Evolutionary conservation across 2,329 filamentous ascomycete genomes (phyloP).

Genomic region (Falciphora oryzae): DNA sequence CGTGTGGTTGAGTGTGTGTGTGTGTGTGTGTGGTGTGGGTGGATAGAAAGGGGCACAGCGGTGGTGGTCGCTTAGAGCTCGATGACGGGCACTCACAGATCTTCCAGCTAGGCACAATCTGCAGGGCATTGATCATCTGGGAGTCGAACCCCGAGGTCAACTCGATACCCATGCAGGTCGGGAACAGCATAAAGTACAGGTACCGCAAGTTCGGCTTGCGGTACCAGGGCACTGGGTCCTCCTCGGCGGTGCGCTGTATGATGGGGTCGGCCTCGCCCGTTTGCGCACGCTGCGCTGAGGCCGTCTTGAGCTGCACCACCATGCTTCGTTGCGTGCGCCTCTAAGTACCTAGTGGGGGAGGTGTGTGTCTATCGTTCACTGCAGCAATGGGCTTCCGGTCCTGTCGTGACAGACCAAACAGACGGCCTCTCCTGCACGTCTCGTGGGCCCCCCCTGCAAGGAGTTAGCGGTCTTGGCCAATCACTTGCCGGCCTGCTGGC

Average conservation of each 20-base stretch:
- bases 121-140: constrained; percentile 34
- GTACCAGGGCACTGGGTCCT: constrained; percentile 43
- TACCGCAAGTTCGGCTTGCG: constrained; percentile 48
- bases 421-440: too few relatives aligned
- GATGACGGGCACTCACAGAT: constrained; percentile 22
- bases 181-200: constrained; percentile 52
- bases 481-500: neutral
- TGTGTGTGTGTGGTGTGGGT: neutral
- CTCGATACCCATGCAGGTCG: constrained; percentile 54
- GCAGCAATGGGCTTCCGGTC: neutral
- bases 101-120: constrained; percentile 30
- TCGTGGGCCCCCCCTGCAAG: neutral
- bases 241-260: constrained; percentile 36
- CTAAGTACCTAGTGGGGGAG: neutral
- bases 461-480: neutral
- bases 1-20: neutral
- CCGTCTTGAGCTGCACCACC: neutral
- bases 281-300: neutral
- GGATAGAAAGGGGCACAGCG: neutral
- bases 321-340: neutral
- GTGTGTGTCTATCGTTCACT: neutral
- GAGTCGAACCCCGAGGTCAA: constrained; percentile 53
- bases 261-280: constrained; percentile 16
- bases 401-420: too few relatives aligned
- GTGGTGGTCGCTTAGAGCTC: too few relatives aligned